Evolutionary conservation across 108 stramenopile species (phyloP).

Genomic region (Parietichytrium sp.): DNA sequence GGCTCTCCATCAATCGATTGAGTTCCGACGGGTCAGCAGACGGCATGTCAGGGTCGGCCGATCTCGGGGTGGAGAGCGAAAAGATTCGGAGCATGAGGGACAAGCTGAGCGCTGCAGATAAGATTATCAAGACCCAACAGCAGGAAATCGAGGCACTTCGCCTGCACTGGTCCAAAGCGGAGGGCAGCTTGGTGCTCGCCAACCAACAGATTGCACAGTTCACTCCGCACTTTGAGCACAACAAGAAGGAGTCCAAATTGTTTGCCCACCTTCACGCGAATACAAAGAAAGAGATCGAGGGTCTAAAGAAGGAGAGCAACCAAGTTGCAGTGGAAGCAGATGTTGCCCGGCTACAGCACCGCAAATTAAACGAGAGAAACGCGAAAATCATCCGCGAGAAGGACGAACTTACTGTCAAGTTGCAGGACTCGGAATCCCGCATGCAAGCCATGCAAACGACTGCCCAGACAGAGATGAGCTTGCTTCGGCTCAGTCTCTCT

Average conservation of each 20-base stretch:
- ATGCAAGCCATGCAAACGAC: no score
- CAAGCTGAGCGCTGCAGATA: background rate
- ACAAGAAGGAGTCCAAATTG: background rate
- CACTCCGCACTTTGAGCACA: background rate
- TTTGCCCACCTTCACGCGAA: background rate
- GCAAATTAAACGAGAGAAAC: background rate
- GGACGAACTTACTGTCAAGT: no score
- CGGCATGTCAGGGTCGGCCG: no score
- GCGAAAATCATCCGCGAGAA: background rate
- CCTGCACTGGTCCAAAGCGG: background rate
- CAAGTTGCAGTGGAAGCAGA: background rate
- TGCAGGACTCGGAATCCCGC: no score
- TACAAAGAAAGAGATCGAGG: background rate
- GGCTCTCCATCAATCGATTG: no score
- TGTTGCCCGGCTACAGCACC: background rate
- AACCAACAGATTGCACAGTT: background rate
- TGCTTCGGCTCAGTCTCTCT: no score
- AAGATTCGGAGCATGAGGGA: no score
- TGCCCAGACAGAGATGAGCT: no score
- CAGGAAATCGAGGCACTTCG: constrained; percentile 12
- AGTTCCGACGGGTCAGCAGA: no score
- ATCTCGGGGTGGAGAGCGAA: no score
- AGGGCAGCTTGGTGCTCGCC: background rate
- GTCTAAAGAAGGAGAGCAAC: background rate
- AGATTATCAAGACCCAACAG: background rate